Conservation (phyloP, 169 alveolate species). For the Plasmodium yoelii region DNA sequence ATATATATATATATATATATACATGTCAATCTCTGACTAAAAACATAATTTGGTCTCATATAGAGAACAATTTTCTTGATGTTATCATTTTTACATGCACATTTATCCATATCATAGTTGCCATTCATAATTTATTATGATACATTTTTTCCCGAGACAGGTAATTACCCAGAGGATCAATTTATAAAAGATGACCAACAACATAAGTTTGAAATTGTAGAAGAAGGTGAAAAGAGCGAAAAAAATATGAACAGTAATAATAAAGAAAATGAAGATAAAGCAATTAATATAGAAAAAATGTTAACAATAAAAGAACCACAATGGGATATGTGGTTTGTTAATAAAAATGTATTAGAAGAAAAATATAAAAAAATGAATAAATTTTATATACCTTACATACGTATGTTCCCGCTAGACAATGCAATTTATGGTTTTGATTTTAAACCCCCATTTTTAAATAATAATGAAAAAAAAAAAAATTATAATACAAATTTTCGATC, state of each 20-base stretch:
- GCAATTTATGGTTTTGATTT: slow-evolving; percentile 55
- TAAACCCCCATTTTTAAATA: slow-evolving; percentile 57
- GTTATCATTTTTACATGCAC: no score
- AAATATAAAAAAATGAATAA: slow-evolving; percentile 13
- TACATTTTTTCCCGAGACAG: not conserved
- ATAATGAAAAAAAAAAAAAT: slow-evolving; percentile 20
- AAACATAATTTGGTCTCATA: not conserved
- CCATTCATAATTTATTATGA: not conserved
- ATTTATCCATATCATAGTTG: no score
- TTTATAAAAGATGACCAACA: slow-evolving; percentile 73
- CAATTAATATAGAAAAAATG: slow-evolving; percentile 11
- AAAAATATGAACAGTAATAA: not conserved
- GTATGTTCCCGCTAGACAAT: slow-evolving; percentile 47
- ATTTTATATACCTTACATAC: slow-evolving; percentile 66
- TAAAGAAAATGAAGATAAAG: not conserved
- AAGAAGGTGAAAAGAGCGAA: not conserved
- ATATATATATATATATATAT: not conserved
- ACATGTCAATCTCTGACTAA: not conserved
- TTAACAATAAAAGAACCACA: slow-evolving; percentile 64
- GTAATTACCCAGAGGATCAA: slow-evolving; percentile 62
- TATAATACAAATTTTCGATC: slow-evolving; percentile 38
- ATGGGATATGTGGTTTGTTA: slow-evolving; percentile 77
- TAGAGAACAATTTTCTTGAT: no score
- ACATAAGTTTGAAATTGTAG: slow-evolving; percentile 57
- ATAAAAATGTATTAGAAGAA: slow-evolving; percentile 53